These are phyloP conservation scores for Phragmites australis DNA, from an alignment of 176 grass and related monocot genomes.

Conservation along the genomic window DNA sequence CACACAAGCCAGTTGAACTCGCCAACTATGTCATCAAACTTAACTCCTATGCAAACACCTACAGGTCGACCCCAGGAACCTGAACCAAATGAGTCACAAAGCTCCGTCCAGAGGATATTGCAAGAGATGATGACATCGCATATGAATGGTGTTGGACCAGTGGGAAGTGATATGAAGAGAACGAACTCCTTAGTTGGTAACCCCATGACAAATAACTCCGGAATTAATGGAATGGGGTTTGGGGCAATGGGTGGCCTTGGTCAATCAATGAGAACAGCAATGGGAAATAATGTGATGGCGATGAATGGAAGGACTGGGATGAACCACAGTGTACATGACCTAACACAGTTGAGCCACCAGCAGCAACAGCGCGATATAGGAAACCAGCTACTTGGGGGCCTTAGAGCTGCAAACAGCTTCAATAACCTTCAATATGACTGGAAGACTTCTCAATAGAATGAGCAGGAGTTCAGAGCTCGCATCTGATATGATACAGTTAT, in stretches of 20 bases:
- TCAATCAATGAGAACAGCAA: conserved; percentile 45
- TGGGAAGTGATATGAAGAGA: conserved; percentile 56
- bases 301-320: conserved; percentile 70
- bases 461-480: conserved; percentile 8
- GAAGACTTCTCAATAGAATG: conserved; percentile 65
- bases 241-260: conserved; percentile 45
- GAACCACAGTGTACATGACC: conserved; percentile 61
- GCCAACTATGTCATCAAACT: conserved; percentile 26
- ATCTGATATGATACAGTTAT: conserved; percentile 37
- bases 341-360: conserved; percentile 53
- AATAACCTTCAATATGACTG: conserved; percentile 82
- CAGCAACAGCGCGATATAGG: conserved; percentile 75
- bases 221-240: conserved; percentile 48
- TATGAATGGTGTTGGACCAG: conserved; percentile 45
- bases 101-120: conserved; percentile 79
- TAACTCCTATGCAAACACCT: conserved; percentile 54
- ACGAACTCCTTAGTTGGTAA: conserved; percentile 57
- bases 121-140: conserved; percentile 83
- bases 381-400: conserved; percentile 55
- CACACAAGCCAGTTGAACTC: conserved; percentile 47
- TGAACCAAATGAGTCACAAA: conserved; percentile 66
- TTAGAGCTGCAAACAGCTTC: conserved; percentile 72
- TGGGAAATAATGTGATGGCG: conserved; percentile 52
- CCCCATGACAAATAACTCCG: conserved; percentile 44
- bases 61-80: conserved; percentile 45